Percentiles rank a stretch among this genome's conserved stretches.
phyloP scores from a whole-genome alignment of 371 early-diverging fungal species.

The Mucor racemosus region DNA sequence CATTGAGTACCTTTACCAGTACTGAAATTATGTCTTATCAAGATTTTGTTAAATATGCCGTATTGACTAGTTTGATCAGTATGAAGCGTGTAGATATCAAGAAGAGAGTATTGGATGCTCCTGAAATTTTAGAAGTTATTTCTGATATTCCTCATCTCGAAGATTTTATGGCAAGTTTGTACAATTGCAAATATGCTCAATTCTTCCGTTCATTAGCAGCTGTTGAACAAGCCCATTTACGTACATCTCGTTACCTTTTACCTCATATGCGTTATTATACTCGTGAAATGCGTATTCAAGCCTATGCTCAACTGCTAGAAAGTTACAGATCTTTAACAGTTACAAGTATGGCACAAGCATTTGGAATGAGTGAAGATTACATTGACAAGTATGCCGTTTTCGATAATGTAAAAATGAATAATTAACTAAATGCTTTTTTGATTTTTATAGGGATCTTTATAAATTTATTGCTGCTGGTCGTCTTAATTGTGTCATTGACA shows the following conservation, averaged over 20 bases:
- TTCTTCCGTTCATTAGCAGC: constrained; percentile 81
- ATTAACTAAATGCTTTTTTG: not conserved
- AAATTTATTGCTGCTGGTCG: constrained; percentile 97
- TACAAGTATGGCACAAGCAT: constrained; percentile 95
- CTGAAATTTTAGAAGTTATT: constrained; percentile 97
- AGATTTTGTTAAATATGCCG: constrained; percentile 96
- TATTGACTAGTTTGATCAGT: constrained; percentile 88
- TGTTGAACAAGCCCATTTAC: constrained; percentile 55
- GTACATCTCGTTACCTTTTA: constrained; percentile 69
- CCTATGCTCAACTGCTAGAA: constrained; percentile 97
- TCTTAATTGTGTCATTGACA: constrained; percentile 98
- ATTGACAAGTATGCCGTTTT: constrained; percentile 80
- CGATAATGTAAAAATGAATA: not conserved
- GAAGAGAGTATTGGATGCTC: constrained; percentile 86
- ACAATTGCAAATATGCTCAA: constrained; percentile 93
- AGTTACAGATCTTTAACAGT: constrained; percentile 96
- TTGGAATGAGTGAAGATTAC: constrained; percentile 95
- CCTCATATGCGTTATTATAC: constrained; percentile 91
- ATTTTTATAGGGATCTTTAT: constrained; percentile 80
- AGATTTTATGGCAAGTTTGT: constrained; percentile 85
- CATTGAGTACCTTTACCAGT: constrained; percentile 96
- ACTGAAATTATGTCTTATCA: constrained; percentile 97
- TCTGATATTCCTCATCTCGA: constrained; percentile 87
- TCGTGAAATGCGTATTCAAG: constrained; percentile 98
- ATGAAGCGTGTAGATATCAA: constrained; percentile 94